A percentile compares a stretch with the other conserved stretches of the same genome.
Evolutionary conservation across 495 filamentous ascomycete genomes (phyloP).

Genomic region (Massariosphaeria phaeospora): DNA sequence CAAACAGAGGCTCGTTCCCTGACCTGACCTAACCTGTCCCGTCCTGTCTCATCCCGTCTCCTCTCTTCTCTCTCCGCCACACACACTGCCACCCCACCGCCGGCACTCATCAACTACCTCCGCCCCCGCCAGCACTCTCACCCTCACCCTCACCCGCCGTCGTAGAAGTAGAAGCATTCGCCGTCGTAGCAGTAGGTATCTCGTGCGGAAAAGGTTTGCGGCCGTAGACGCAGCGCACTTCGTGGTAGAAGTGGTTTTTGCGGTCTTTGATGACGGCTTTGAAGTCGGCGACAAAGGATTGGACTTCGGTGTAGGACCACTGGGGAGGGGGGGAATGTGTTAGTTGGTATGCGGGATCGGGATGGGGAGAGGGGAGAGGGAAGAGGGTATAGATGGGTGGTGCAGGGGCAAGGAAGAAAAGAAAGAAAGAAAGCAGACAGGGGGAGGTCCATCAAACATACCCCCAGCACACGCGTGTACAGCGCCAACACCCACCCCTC

Average conservation of each 20-base stretch:
- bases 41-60: too few relatives aligned
- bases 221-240: constrained; percentile 27
- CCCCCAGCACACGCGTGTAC: constrained; percentile 24
- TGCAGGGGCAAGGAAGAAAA: neutral
- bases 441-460: too few relatives aligned
- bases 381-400: too few relatives aligned
- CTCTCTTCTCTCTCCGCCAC: too few relatives aligned
- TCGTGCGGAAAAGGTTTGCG: constrained; percentile 22
- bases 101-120: neutral
- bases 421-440: too few relatives aligned
- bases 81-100: neutral
- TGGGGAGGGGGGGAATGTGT: neutral
- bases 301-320: constrained; percentile 31
- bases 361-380: neutral
- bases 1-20: too few relatives aligned
- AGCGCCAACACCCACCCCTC: constrained; percentile 29
- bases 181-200: neutral
- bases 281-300: constrained; percentile 18
- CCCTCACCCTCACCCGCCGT: neutral
- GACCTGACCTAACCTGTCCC: too few relatives aligned
- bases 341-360: neutral
- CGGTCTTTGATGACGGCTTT: constrained; percentile 22
- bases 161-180: neutral
- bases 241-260: constrained; percentile 31
- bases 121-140: neutral